These are phyloP conservation scores for Coemansia reversa DNA, from an alignment of 192 early-diverging fungal genomes.

Conservation along the genomic window DNA sequence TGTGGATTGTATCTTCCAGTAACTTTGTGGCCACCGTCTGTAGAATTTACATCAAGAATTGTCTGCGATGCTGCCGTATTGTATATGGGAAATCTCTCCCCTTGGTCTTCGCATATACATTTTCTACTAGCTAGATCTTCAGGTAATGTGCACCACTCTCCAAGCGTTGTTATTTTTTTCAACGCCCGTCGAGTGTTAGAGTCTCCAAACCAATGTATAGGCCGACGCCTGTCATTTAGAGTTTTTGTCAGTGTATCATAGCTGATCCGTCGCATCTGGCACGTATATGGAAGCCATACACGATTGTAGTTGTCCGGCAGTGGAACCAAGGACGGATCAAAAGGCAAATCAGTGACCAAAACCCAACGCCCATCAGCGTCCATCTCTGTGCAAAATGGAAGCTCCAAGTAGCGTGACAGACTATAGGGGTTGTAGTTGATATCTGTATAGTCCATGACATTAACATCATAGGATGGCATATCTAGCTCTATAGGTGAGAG, in stretches of 20 bases:
- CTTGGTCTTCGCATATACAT: too few species aligned
- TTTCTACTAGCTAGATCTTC: too few species aligned
- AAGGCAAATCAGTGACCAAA: conserved; percentile 12
- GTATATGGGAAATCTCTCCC: too few species aligned
- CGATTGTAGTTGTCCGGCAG: conserved; percentile 16
- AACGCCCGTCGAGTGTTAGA: conserved; percentile 51
- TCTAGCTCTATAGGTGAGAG: not conserved
- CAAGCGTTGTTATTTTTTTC: conserved; percentile 45
- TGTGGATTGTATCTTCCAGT: too few species aligned
- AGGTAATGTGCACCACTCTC: conserved; percentile 33
- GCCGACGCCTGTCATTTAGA: conserved; percentile 27
- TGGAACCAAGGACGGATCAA: not conserved
- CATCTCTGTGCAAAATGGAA: conserved; percentile 41
- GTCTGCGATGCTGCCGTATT: too few species aligned
- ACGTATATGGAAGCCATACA: conserved; percentile 54
- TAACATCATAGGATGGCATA: not conserved
- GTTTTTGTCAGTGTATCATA: conserved; percentile 38
- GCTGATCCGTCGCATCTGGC: conserved; percentile 27
- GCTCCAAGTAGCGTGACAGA: conserved; percentile 22
- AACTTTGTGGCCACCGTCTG: too few species aligned
- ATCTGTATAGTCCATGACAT: not conserved
- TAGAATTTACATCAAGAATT: too few species aligned
- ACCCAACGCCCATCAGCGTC: conserved; percentile 50
- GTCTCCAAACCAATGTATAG: conserved; percentile 49
- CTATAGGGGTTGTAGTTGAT: not conserved